phyloP scores from a whole-genome alignment of 1,139 yeast species.

The Diutina ranongensis region DNA sequence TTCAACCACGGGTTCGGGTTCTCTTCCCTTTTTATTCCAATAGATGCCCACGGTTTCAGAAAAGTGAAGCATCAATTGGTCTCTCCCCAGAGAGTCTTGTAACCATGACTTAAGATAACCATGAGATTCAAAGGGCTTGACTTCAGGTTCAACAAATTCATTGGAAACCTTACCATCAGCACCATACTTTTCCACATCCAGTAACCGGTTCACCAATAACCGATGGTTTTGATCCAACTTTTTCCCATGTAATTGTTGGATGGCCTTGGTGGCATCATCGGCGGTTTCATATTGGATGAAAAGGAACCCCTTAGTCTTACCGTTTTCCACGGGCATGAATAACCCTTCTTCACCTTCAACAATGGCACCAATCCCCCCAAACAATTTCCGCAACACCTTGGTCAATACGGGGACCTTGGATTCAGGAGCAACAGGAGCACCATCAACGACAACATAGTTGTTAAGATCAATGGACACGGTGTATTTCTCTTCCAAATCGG shows the following conservation, averaged over 20 bases:
- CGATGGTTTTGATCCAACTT: slow-evolving; percentile 92
- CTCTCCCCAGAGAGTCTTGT: slow-evolving; percentile 81
- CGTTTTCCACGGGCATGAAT: slow-evolving; percentile 72
- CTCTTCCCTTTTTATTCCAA: slow-evolving; percentile 75
- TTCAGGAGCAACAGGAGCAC: slow-evolving; percentile 93
- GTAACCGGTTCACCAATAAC: slow-evolving; percentile 68
- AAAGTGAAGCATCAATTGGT: slow-evolving; percentile 74
- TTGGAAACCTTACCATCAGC: slow-evolving; percentile 51
- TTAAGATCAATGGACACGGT: slow-evolving; percentile 53
- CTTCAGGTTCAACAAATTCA: slow-evolving; percentile 58
- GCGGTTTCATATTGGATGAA: slow-evolving; percentile 72
- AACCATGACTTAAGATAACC: slow-evolving; percentile 89
- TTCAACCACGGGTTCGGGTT: slow-evolving; percentile 69
- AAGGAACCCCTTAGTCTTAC: slow-evolving; percentile 77
- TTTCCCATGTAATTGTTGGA: slow-evolving; percentile 73
- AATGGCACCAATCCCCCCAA: slow-evolving; percentile 57
- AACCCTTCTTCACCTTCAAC: slow-evolving; percentile 59
- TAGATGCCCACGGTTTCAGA: slow-evolving; percentile 74
- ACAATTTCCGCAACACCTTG: slow-evolving; percentile 76
- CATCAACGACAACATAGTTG: slow-evolving; percentile 79
- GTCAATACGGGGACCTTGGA: slow-evolving; percentile 73
- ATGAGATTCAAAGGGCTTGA: slow-evolving; percentile 60
- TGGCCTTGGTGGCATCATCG: slow-evolving; percentile 66
- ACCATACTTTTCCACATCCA: slow-evolving; percentile 79
- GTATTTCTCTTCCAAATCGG: slow-evolving; percentile 76